These are phyloP conservation scores for Fonsecaea nubica DNA, from an alignment of 2,329 filamentous ascomycete species.

Conservation along the genomic window DNA sequence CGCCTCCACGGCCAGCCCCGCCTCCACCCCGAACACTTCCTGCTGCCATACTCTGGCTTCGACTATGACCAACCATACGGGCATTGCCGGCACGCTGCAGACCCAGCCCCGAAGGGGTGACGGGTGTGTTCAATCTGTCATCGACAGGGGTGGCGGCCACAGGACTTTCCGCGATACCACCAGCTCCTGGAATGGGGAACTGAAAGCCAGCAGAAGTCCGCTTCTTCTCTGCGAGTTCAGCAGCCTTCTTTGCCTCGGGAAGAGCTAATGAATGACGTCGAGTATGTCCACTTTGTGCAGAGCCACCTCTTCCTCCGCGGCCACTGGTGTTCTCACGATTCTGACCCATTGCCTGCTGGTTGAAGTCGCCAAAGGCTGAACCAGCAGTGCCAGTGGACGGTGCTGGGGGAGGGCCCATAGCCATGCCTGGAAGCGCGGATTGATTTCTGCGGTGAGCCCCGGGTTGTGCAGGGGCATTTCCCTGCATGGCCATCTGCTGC, in stretches of 20 bases:
- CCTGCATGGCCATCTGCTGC: constrained; percentile 68
- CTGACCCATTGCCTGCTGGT: constrained; percentile 68
- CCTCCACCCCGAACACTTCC: constrained; percentile 71
- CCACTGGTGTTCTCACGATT: constrained; percentile 73
- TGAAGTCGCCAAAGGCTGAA: constrained; percentile 78
- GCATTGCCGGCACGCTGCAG: constrained; percentile 79
- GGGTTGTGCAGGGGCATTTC: constrained; percentile 79
- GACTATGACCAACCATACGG: constrained; percentile 73
- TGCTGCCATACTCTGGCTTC: constrained; percentile 59
- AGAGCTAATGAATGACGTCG: constrained; percentile 92
- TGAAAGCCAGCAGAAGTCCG: constrained; percentile 92
- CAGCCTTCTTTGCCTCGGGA: constrained; percentile 96
- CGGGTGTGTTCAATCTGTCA: constrained; percentile 47
- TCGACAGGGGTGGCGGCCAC: constrained; percentile 57
- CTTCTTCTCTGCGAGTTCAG: constrained; percentile 95
- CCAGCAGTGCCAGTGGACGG: constrained; percentile 87
- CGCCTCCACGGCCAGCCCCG: constrained; percentile 66
- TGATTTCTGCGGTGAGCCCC: constrained; percentile 95
- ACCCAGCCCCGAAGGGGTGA: constrained; percentile 67
- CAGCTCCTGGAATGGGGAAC: constrained; percentile 79
- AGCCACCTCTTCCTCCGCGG: constrained; percentile 72
- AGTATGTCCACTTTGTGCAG: constrained; percentile 78
- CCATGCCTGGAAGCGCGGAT: constrained; percentile 91
- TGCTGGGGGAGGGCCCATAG: constrained; percentile 87
- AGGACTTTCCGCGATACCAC: constrained; percentile 57